phyloP scores from a whole-genome alignment of 2,329 filamentous ascomycete species.

The Aspergillus transmontanensis region DNA sequence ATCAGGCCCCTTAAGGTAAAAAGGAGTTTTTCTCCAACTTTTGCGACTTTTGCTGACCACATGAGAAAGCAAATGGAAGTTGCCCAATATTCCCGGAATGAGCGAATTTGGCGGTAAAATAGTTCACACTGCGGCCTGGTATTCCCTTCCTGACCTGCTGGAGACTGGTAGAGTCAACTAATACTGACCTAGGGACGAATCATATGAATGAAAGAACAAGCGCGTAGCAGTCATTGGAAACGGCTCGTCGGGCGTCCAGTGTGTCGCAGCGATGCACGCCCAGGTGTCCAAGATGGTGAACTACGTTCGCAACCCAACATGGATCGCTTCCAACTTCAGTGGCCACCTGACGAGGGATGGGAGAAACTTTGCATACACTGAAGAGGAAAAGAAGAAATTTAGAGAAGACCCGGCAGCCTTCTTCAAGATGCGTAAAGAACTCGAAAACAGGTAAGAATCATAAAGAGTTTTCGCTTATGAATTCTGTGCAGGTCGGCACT shows the following conservation, averaged over 20 bases:
- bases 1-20: conserved; percentile 26
- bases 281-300: conserved; percentile 26
- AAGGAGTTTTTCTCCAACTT: neutral
- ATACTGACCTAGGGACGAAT: neutral
- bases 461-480: neutral
- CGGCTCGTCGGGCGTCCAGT: conserved; percentile 39
- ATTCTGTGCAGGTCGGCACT: neutral
- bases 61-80: conserved; percentile 10
- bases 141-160: conserved; percentile 20
- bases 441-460: neutral
- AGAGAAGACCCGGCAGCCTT: conserved; percentile 17
- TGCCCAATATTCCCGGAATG: conserved; percentile 32
- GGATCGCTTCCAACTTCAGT: conserved; percentile 29
- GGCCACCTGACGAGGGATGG: conserved; percentile 22
- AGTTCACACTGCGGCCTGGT: conserved; percentile 29
- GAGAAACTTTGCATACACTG: conserved; percentile 28
- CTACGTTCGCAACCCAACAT: conserved; percentile 31
- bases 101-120: conserved; percentile 27
- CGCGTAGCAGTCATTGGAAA: conserved; percentile 33
- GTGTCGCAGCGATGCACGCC: conserved; percentile 23
- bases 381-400: conserved; percentile 26
- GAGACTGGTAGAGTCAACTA: neutral
- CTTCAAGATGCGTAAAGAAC: neutral
- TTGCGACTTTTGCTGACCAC: conserved; percentile 2
- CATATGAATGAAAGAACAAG: conserved; percentile 27